Base-by-base conservation (phyloP, 768 basidiomycete genomes). In the Paxillus ammoniavirescens region DNA sequence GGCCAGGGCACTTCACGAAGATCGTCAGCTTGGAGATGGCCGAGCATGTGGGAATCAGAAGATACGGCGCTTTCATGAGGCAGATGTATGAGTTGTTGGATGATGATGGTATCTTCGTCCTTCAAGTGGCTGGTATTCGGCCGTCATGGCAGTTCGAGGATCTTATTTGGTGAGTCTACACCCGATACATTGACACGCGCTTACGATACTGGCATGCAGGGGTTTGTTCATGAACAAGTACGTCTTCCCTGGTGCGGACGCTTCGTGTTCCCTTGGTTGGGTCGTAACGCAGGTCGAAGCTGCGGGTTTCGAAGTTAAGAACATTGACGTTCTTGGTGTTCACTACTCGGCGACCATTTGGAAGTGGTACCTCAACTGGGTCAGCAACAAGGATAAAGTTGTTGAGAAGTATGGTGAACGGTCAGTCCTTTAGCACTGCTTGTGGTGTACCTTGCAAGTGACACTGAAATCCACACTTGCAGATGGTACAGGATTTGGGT, bases 121-220 rank as follows among this genome's bases (percentile, higher is more conserved):
- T 95, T 75, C 97, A 99, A 74, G 96, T 99, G n/a, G 93, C 97
- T 45, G 97, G 97, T 56, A 76, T 98, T 61, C 86, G 96, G 35
- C 94, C 94, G 5, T 70, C 78, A n/a, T 99, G 97, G 97, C 97
- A 98, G 69, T 98, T 87, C 61, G 97, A 99, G 76, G 97, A 99
- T 68, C 84, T 99, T 52, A 86, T 93, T 61, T 99, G 97, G 93
- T 87, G 63, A 37, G 73, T 69, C 10, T 49, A 48, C 47, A 5
- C 30, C 12, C 17, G 4, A 5, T 28, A 6, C 2, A 26, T 1
- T 38, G 17, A 26, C 3, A 5, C 4, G 12, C 1, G 30, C 52
- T 56, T n/a, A 62, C 52, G 0, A 15, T 17, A 1, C 17, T 8
- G 4, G n/a, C 28, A 0, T 17, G 5, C 38, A 89, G 88, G 91